Base-by-base conservation (phyloP, 1,139 yeast species). In the Suhomyces terraborum region DNA sequence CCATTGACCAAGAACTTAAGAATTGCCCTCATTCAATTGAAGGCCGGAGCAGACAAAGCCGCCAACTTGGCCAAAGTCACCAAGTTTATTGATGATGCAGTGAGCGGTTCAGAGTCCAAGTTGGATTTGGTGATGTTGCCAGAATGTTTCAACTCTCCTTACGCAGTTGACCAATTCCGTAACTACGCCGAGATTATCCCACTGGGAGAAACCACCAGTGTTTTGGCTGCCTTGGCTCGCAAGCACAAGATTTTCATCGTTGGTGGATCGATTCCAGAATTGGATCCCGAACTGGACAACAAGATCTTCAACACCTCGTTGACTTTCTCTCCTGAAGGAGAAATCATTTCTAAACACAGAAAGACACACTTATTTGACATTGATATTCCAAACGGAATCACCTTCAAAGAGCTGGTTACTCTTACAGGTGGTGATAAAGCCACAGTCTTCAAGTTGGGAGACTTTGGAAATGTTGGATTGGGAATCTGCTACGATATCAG, bases 91-190 rank as follows among this genome's bases (percentile, higher is more conserved):
- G 71, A 67, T 31, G 69, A 67, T 24, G 88, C 88, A 3, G 61
- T 80, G 18, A 45, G 54, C 3, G 66, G 73, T 36, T 69, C 81
- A 25, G 79, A 79, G 24, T 67, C 70, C 28, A 59, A 57, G 35
- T 49, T 83, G 13, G 85, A 84, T 50, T 64, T 82, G 44, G 76
- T 85, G n/a, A 83, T 85, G 60, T 67, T 85, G 36, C 94, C 94
- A 5, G 98, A 93, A 66, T 91, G 97, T 66, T 93, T 91, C 77
- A 91, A 91, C 62, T 86, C 97, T 1, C 98, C 98, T 4, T 93
- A 93, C 58, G 84, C 95, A 0, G 96, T 88, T 21, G 80, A 80
- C 45, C 85, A 93, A 46, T 93, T 93, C 64, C 79, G 85, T 20
- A 80, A 86, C 48, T 91, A 91, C 59, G 89, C 96, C 8, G 98